A percentile compares a stretch with the other conserved stretches of the same genome.
phyloP scores from a whole-genome alignment of 148 eudicot genomes.

The Rhododendron henanense region DNA sequence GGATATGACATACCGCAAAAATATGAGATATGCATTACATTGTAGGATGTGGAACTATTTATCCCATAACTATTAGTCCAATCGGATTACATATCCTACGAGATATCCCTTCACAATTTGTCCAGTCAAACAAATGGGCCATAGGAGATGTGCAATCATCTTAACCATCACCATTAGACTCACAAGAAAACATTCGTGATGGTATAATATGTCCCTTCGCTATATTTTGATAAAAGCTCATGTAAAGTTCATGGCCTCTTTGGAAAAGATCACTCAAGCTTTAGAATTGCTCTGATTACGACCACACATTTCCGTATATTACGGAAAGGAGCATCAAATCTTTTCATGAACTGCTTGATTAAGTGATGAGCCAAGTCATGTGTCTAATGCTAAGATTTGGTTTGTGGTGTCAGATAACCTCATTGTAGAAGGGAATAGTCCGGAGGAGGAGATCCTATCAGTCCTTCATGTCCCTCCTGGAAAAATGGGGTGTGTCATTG shows the following conservation, averaged over 20 bases:
- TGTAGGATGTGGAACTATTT: background rate
- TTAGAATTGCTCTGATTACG: background rate
- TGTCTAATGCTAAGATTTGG: slow-evolving; percentile 5
- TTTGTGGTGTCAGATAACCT: slow-evolving; percentile 44
- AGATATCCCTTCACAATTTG: background rate
- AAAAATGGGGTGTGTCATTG: slow-evolving; percentile 29
- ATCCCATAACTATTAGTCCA: background rate
- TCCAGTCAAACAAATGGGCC: background rate
- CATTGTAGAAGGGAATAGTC: slow-evolving; percentile 35
- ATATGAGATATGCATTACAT: background rate
- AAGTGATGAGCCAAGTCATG: background rate
- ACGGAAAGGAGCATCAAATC: background rate
- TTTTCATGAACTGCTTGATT: background rate
- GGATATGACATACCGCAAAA: background rate
- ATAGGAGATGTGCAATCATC: background rate
- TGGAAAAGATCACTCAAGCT: background rate
- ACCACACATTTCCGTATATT: background rate
- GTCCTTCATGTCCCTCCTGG: slow-evolving; percentile 81
- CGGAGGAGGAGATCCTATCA: slow-evolving; percentile 70
- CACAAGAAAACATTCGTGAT: background rate
- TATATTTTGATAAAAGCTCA: background rate
- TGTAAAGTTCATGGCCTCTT: background rate
- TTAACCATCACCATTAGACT: background rate
- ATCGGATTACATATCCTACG: background rate
- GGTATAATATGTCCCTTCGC: background rate